Base-by-base conservation (phyloP, 495 filamentous ascomycete genomes). In the Xanthoparmelia taractica region DNA sequence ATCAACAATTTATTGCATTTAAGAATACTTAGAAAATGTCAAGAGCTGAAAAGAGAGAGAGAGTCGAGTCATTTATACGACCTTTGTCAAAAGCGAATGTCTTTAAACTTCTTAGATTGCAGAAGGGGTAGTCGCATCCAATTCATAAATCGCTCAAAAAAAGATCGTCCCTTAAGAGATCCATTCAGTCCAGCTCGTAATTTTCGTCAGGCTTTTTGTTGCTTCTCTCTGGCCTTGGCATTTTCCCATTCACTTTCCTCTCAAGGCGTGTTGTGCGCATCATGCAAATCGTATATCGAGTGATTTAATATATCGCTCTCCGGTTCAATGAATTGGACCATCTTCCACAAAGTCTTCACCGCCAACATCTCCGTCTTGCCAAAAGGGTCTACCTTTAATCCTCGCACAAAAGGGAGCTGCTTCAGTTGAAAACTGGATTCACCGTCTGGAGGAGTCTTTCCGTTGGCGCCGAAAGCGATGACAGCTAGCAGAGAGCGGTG, bases 321-420 rank as follows among this genome's bases (percentile, higher is more conserved):
- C 43, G 63, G 57, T 31, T 65, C 63, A 29, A 65, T 60, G 57
- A 59, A 65, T 17, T 59, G 63, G 43, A 65, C 63, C 63, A 65
- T 65, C 40, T 50, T 63, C 61, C 61, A 63, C 31, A 38, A 10
- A 23, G 61, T 63, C 33, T 63, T 63, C 40, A 63, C 54, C 3
- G 61, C 61, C 40, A 63, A n/a, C 61, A 63, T 63, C 41, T 41
- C 34, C 55, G 29, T 58, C 38, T 58, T 48, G 18, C 64, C 64
- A 50, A 65, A 65, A 6, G 64, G 23, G 27, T 65, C 64, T 4
- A 63, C 29, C 59, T 65, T 47, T 29, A 7, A 34, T 20, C 64
- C 64, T 15, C 64, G 34, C 29, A 65, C 59, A 33, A 61, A 65
- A 2, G 59, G 40, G 17, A 65, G 38, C 59, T 65, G 64, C 33